Conservation (phyloP, 176 grass and related monocot species). For the Carex parvula region DNA sequence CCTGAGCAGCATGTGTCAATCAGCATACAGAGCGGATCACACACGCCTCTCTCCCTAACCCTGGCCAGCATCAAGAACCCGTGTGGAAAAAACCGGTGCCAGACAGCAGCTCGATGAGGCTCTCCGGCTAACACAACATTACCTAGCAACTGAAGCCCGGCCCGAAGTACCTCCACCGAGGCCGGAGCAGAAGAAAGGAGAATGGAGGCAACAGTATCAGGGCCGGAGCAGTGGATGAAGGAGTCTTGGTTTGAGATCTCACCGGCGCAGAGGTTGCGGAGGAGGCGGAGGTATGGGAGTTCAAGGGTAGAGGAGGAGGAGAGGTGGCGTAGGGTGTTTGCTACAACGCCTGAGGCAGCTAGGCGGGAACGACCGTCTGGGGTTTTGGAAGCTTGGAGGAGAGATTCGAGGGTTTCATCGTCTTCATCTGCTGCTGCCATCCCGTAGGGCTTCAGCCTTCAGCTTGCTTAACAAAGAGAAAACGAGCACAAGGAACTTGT, state of each 20-base stretch:
- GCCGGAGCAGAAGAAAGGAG: conserved; percentile 8
- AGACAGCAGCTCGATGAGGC: conserved; percentile 53
- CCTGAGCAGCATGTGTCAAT: conserved; percentile 76
- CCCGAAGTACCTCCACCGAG: conserved; percentile 37
- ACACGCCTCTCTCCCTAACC: conserved; percentile 43
- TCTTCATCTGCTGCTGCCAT: not conserved
- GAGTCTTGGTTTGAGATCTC: conserved; percentile 50
- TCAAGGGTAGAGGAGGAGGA: conserved; percentile 14
- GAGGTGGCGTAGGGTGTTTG: conserved; percentile 30
- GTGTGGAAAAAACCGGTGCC: conserved; percentile 56
- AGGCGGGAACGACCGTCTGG: conserved; percentile 45
- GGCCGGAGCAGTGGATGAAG: conserved; percentile 49
- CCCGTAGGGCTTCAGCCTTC: too few species aligned
- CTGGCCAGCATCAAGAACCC: conserved; percentile 39
- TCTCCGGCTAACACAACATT: conserved; percentile 67
- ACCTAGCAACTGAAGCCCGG: conserved; percentile 57
- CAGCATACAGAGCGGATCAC: conserved; percentile 84
- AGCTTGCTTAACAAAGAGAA: too few species aligned
- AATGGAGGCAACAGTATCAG: conserved; percentile 29
- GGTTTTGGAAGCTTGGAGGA: conserved; percentile 51
- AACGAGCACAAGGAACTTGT: too few species aligned
- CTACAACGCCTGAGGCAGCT: conserved; percentile 19
- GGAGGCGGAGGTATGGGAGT: conserved; percentile 63
- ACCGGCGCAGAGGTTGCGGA: conserved; percentile 83
- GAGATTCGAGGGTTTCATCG: conserved; percentile 39